Evolutionary conservation across 1,284 basidiomycete genomes (phyloP), one percentile per base, ranked within the genome.

Genomic region (Trametes hirsuta): DNA sequence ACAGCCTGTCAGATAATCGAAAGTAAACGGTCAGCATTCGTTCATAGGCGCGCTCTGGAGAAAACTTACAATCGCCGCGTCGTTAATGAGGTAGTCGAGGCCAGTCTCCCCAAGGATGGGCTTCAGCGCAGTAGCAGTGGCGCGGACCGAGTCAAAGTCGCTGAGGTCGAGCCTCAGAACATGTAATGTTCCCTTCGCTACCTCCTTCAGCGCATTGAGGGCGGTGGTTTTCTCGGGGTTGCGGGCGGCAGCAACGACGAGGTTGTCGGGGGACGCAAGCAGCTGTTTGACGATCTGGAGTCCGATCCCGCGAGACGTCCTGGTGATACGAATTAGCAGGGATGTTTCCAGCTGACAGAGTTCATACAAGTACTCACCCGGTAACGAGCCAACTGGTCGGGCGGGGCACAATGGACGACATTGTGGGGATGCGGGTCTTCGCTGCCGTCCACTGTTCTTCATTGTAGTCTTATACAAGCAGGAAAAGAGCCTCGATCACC

Each of bases 71-170:
- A 76, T 71, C 0, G 66, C 76, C 22, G 77, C 76, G 42, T 76
- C 77, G 64, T 77, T 77, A 47, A 77, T 56, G n/a, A 79, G 66
- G 25, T 76, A 79, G 62, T 78, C 75, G 18, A 78, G 68, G 0
- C 75, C 73, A 0, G 53, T 54, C 11, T 65, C 66, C 9, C 69
- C 69, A 18, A 79, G 61, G n/a, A 75, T 62, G 21, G 59, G 58
- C 21, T 58, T 59, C 1, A 72, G 67, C 6, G 58, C 61, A 21
- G 63, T 55, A 5, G 68, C 66, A 8, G 73, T 68, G 0, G 51
- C 62, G 10, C 68, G 62, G 45, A 77, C 74, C 36, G 70, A 69
- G 10, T 51, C 65, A 36, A 70, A 60, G 44, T 73, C 64, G 39
- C 62, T 60, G 18, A 74, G 68, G 41, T 79, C 77, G n/a, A 79